Conservation (phyloP, 108 stramenopile species). For the Fragilaria crotonensis region DNA sequence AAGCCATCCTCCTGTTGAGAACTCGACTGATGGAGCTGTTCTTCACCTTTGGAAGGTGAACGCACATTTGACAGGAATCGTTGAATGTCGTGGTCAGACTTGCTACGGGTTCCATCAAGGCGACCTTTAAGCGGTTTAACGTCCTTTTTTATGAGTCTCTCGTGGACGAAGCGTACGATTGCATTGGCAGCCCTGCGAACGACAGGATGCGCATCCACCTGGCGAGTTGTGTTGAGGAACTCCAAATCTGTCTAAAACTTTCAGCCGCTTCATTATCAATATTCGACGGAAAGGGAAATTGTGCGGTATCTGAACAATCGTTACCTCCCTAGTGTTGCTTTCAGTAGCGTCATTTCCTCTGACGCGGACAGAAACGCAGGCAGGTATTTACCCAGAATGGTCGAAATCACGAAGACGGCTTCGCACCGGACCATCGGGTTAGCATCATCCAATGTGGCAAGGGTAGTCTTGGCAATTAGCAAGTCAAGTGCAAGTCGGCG, state of each 20-base stretch:
- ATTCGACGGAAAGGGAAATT: conserved; percentile 39
- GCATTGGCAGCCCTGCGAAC: conserved; percentile 50
- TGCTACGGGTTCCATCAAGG: neutral
- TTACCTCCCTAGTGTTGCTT: conserved; percentile 8
- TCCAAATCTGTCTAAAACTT: conserved; percentile 68
- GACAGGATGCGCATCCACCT: conserved; percentile 68
- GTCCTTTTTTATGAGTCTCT: conserved; percentile 4
- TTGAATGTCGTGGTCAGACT: neutral
- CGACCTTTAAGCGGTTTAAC: neutral
- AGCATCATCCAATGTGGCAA: conserved; percentile 42
- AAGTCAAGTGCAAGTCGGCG: conserved; percentile 32
- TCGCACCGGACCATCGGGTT: conserved; percentile 84
- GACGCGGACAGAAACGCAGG: conserved; percentile 69
- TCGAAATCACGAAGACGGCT: conserved; percentile 55
- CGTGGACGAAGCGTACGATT: conserved; percentile 70
- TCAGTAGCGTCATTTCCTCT: conserved; percentile 29
- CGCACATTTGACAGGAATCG: neutral
- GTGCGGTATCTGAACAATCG: neutral
- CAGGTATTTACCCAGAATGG: conserved; percentile 74
- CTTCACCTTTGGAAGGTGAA: neutral
- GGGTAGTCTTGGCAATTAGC: conserved; percentile 18
- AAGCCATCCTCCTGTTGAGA: neutral
- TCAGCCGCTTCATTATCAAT: conserved; percentile 27
- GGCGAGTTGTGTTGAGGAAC: conserved; percentile 46
- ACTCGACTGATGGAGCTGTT: neutral